These are phyloP conservation scores for Neopestalotiopsis sp. DNA, from an alignment of 2,329 filamentous ascomycete genomes.

Conservation along the genomic window DNA sequence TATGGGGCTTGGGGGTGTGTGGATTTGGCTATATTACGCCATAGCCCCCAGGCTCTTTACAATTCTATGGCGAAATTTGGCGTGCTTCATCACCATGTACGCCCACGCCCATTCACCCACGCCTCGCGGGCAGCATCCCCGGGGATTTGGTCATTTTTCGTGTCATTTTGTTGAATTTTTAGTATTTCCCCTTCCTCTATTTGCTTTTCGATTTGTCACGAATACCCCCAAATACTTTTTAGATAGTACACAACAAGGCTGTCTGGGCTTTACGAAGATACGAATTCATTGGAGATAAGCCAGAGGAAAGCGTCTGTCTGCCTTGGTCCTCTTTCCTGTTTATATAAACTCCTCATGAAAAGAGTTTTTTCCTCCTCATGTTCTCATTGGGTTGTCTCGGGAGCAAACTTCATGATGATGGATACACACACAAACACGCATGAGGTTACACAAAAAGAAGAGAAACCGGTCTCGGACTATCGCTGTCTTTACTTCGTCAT, in stretches of 20 bases:
- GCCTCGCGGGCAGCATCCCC: background rate
- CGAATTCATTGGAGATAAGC: background rate
- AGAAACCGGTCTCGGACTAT: background rate
- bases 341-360: background rate
- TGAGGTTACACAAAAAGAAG: conserved; percentile 12
- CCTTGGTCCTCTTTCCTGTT: background rate
- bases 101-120: background rate
- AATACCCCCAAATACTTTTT: conserved; percentile 17
- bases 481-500: background rate
- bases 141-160: background rate
- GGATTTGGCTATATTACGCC: conserved; percentile 13
- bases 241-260: conserved; percentile 2
- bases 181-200: background rate
- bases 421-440: background rate
- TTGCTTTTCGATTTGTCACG: conserved; percentile 20
- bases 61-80: conserved; percentile 17
- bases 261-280: background rate
- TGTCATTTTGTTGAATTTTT: background rate
- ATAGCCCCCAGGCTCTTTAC: conserved; percentile 12
- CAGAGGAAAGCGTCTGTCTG: too few relatives aligned
- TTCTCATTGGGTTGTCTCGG: background rate
- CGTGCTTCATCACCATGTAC: conserved; percentile 20
- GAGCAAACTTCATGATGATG: background rate
- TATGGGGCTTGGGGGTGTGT: background rate
- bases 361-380: background rate